These are phyloP conservation scores for Cordyceps farinosa DNA, from an alignment of 2,329 filamentous ascomycete genomes.

Conservation along the genomic window DNA sequence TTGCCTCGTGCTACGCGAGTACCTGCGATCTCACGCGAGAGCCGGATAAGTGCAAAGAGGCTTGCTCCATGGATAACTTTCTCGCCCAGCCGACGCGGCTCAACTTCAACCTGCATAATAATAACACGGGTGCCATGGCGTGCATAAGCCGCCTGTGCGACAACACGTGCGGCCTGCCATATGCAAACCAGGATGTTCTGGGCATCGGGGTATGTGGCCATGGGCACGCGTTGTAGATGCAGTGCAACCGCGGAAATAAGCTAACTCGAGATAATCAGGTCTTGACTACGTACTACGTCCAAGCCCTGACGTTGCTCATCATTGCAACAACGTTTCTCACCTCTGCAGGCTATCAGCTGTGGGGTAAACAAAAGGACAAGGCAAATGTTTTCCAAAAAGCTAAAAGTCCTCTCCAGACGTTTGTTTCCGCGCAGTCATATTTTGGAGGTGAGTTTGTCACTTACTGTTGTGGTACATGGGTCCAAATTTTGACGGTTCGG, in stretches of 20 bases:
- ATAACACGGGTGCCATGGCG: conserved; percentile 1
- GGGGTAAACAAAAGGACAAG: neutral
- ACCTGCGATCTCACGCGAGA: conserved; percentile 7
- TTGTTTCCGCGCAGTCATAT: neutral
- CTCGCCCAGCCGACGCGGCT: neutral
- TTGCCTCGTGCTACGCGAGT: conserved; percentile 11
- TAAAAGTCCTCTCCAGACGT: neutral
- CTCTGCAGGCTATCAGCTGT: conserved; percentile 1
- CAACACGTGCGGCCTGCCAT: conserved; percentile 2
- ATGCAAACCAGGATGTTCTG: conserved; percentile 4
- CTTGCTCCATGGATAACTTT: conserved; percentile 4
- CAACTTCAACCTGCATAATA: neutral
- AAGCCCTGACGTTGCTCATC: neutral
- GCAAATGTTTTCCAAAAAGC: neutral
- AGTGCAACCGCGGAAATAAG: neutral
- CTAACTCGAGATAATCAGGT: neutral
- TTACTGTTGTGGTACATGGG: neutral
- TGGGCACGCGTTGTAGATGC: neutral
- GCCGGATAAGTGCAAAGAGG: conserved; percentile 6
- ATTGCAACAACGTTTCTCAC: neutral
- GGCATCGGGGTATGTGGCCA: neutral
- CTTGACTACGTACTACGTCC: conserved; percentile 8
- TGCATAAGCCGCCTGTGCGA: conserved; percentile 5
- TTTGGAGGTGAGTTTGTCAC: neutral
- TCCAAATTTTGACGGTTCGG: neutral